Conservation (phyloP, 768 basidiomycete species). For the Lactarius indigo region DNA sequence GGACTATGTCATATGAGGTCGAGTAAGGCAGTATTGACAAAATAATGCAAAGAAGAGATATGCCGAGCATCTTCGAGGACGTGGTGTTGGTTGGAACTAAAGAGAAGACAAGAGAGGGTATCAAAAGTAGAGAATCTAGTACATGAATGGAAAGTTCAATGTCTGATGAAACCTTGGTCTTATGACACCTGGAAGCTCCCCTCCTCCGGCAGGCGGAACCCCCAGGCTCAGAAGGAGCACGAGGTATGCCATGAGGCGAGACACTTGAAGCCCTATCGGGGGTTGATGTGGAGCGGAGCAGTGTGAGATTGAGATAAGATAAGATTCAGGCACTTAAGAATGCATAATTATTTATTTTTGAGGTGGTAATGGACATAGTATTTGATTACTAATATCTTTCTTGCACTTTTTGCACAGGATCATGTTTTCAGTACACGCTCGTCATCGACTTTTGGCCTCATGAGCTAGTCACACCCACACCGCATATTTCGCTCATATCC, state of each 20-base stretch:
- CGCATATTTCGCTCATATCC: background rate
- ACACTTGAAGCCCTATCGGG: background rate
- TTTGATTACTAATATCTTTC: too few species aligned
- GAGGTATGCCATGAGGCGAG: background rate
- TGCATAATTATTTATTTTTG: too few species aligned
- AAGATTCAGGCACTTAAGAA: background rate
- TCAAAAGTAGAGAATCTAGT: background rate
- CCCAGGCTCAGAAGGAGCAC: background rate
- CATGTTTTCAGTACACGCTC: background rate
- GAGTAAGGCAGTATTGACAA: conserved; percentile 10
- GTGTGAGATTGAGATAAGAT: conserved; percentile 7
- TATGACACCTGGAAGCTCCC: background rate
- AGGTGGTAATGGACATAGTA: background rate
- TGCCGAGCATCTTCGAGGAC: background rate
- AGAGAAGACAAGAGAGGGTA: background rate
- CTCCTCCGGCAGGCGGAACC: background rate
- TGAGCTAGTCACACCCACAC: background rate
- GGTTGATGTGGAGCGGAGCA: background rate
- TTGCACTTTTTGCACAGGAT: background rate
- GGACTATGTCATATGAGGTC: conserved; percentile 34
- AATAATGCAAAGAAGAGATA: background rate
- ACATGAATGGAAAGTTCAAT: background rate
- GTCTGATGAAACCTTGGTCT: background rate
- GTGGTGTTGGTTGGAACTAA: background rate
- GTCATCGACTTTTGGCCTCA: background rate